phyloP scores from a whole-genome alignment of 2,329 filamentous ascomycete species.

The Exophiala spinifera region DNA sequence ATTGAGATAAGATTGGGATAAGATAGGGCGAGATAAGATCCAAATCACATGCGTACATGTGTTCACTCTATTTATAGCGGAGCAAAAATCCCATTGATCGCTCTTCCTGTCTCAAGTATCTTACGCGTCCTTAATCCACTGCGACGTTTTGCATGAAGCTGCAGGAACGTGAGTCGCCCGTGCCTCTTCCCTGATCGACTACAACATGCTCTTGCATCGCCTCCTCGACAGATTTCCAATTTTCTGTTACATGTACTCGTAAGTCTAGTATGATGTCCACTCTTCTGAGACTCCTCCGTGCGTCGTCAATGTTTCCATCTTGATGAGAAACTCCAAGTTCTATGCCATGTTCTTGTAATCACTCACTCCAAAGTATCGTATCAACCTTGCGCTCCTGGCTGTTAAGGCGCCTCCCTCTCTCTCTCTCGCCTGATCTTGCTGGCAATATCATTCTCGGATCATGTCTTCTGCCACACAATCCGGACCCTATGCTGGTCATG shows the following conservation, averaged over 20 bases:
- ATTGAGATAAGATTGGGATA: too few species aligned
- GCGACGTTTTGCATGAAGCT: not conserved
- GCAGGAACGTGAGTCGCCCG: not conserved
- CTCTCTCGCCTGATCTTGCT: too few species aligned
- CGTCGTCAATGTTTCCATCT: not conserved
- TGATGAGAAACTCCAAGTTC: too few species aligned
- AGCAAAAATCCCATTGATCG: not conserved
- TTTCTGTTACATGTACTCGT: too few species aligned
- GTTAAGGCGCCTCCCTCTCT: too few species aligned
- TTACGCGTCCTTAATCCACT: slow-evolving; percentile 2
- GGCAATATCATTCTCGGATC: not conserved
- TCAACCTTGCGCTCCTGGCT: too few species aligned
- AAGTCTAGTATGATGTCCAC: not conserved
- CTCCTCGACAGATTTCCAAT: not conserved
- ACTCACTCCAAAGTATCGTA: too few species aligned
- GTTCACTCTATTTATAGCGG: not conserved
- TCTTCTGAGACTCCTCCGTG: not conserved
- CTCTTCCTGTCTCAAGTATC: not conserved
- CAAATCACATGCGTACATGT: not conserved
- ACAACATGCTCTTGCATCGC: not conserved
- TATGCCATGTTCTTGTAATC: too few species aligned
- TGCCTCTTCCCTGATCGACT: not conserved
- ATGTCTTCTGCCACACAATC: not conserved
- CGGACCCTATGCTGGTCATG: not conserved
- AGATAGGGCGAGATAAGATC: not conserved